Evolutionary conservation across 164 flowering plant species (phyloP).

Genomic region (Berberis thunbergii): DNA sequence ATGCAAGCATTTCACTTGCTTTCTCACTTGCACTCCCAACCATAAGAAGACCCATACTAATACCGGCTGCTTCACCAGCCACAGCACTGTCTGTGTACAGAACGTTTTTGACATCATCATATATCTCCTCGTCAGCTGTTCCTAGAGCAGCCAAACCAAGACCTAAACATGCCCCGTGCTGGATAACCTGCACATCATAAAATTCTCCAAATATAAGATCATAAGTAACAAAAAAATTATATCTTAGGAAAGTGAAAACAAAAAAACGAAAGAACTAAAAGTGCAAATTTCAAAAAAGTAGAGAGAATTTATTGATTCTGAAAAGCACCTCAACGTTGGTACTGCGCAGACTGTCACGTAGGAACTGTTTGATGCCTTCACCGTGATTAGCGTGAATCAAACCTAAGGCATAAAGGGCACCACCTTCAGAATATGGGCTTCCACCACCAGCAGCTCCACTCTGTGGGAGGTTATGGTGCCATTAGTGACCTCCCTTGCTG

Average conservation of each 20-base stretch:
- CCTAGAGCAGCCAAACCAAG: slow-evolving; percentile 92
- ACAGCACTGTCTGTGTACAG: slow-evolving; percentile 91
- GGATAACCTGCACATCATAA: slow-evolving; percentile 61
- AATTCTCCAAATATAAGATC: neutral
- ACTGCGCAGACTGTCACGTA: slow-evolving; percentile 76
- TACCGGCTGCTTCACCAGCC: slow-evolving; percentile 97
- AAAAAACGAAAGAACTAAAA: neutral
- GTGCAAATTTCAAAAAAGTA: neutral
- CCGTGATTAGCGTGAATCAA: slow-evolving; percentile 96
- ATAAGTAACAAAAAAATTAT: too few species aligned
- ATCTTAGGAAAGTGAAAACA: too few species aligned
- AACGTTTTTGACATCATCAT: slow-evolving; percentile 73
- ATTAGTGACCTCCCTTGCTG: slow-evolving; percentile 88
- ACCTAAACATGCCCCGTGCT: slow-evolving; percentile 91
- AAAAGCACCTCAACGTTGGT: slow-evolving; percentile 71
- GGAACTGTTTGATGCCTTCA: slow-evolving; percentile 85
- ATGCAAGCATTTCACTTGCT: slow-evolving; percentile 85
- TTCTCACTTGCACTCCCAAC: slow-evolving; percentile 93
- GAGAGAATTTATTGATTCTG: neutral
- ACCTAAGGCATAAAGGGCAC: slow-evolving; percentile 91
- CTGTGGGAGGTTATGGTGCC: slow-evolving; percentile 92
- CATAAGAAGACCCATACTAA: slow-evolving; percentile 85
- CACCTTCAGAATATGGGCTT: slow-evolving; percentile 98
- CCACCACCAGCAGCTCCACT: slow-evolving; percentile 81
- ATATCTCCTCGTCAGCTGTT: slow-evolving; percentile 82